These are phyloP conservation scores for Ophiosphaerella korrae DNA, from an alignment of 2,329 filamentous ascomycete species.

Conservation along the genomic window DNA sequence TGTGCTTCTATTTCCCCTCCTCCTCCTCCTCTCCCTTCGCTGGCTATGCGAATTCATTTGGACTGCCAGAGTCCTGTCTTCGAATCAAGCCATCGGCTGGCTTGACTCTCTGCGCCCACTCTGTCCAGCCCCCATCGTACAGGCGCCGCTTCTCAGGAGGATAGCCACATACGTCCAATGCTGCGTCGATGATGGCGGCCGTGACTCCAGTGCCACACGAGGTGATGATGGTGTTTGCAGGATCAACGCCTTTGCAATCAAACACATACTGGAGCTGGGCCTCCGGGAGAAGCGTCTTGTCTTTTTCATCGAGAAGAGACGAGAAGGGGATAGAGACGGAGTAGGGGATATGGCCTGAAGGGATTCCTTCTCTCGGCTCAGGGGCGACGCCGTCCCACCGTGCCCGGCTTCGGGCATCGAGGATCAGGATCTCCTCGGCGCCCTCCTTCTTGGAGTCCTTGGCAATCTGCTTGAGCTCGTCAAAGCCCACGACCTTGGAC, in stretches of 20 bases:
- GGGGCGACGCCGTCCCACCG: slow-evolving; percentile 82
- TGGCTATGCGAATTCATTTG: slow-evolving; percentile 1
- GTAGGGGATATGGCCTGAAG: slow-evolving; percentile 90
- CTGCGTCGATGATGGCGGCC: slow-evolving; percentile 87
- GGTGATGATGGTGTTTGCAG: slow-evolving; percentile 78
- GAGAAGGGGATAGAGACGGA: slow-evolving; percentile 82
- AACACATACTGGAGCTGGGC: slow-evolving; percentile 78
- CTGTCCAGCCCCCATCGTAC: slow-evolving; percentile 99
- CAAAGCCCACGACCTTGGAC: slow-evolving; percentile 75
- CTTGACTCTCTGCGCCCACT: slow-evolving; percentile 71
- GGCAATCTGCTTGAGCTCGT: slow-evolving; percentile 79
- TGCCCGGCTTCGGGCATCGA: slow-evolving; percentile 82
- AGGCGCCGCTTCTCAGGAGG: slow-evolving; percentile 72
- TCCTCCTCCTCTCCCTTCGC: neutral
- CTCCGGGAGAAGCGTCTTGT: slow-evolving; percentile 76
- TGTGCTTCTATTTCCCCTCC: neutral
- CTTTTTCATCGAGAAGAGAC: slow-evolving; percentile 78
- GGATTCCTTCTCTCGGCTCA: slow-evolving; percentile 83
- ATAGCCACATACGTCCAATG: slow-evolving; percentile 77
- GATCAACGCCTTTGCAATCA: slow-evolving; percentile 77
- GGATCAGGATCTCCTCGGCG: slow-evolving; percentile 79
- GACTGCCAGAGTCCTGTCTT: slow-evolving; percentile 48
- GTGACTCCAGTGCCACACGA: slow-evolving; percentile 95
- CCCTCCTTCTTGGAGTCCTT: slow-evolving; percentile 81
- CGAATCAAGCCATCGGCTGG: slow-evolving; percentile 66